Percentiles rank a stretch among this genome's conserved stretches.
phyloP scores from a whole-genome alignment of 2,329 filamentous ascomycete species.

The Nothophaeocryptopus gaeumannii region DNA sequence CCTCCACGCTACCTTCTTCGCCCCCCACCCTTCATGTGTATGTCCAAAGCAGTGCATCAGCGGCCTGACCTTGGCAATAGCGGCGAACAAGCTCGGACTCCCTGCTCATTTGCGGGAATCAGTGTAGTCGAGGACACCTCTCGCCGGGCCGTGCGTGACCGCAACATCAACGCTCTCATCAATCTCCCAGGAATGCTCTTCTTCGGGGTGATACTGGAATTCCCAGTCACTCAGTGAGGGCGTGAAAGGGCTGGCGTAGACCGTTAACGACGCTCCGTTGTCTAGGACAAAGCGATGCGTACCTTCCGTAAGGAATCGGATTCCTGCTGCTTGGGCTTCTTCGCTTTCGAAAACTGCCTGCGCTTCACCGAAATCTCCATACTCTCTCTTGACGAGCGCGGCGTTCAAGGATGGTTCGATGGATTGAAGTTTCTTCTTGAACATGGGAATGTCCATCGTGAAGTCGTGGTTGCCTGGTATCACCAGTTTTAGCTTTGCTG shows the following conservation, averaged over 20 bases:
- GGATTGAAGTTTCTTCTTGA: constrained; percentile 11
- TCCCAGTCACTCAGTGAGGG: constrained; percentile 52
- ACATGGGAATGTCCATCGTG: constrained; percentile 46
- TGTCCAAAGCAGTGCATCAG: constrained; percentile 62
- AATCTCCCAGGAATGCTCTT: constrained; percentile 42
- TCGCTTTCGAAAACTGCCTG: constrained; percentile 18
- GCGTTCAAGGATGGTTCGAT: background rate
- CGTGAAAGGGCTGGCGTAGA: constrained; percentile 56
- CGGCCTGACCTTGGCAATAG: constrained; percentile 51
- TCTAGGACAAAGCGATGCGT: constrained; percentile 45
- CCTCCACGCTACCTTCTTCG: constrained; percentile 41
- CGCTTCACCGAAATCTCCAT: constrained; percentile 19
- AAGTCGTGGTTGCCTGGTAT: constrained; percentile 64
- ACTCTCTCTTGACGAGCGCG: constrained; percentile 4
- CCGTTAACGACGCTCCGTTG: constrained; percentile 50
- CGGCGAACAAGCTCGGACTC: constrained; percentile 54
- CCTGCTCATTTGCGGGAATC: constrained; percentile 44
- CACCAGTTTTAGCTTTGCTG: constrained; percentile 58
- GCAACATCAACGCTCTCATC: constrained; percentile 51
- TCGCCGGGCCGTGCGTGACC: constrained; percentile 61
- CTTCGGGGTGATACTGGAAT: constrained; percentile 51
- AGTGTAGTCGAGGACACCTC: constrained; percentile 49
- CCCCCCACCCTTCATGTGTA: constrained; percentile 58
- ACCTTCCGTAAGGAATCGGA: constrained; percentile 58
- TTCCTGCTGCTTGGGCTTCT: constrained; percentile 44